Evolutionary conservation across 2,329 filamentous ascomycete species (phyloP), one percentile per base, ranked within the genome.

Genomic region (Ophiocordyceps sinensis): DNA sequence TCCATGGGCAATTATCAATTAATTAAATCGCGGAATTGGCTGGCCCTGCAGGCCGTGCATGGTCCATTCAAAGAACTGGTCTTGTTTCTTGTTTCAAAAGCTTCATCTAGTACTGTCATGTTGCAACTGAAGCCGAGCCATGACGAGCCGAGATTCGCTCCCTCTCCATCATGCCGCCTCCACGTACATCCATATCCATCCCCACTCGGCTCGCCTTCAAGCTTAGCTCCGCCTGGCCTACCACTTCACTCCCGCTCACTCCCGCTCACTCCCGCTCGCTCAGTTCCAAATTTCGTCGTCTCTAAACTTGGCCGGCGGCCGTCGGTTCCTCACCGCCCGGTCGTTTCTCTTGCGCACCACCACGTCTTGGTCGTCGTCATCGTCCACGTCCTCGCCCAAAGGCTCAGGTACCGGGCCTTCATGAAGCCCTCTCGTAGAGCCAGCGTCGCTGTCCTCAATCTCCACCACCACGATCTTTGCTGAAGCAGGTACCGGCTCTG

Each of bases 231-330:
- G 19, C 4, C 19, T 19, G 19, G 19, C 19, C 19, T 3, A 19
- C 19, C 19, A 19, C 19, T 19, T 19, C 19, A 19, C 19, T 19
- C 19, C 23, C 9, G 6, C 23, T 26, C 23, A 1, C 23, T 45
- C 39, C 23, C 9, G 6, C 23, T n/a, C 4, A 17, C 4, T 23
- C 23, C 23, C 9, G 6, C 23, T 26, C 23, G 2, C 23, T 45
- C 39, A 43, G 34, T 15, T 45, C 46, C 45, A 55, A 28, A 52
- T 15, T 7, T 60, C 58, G 15, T 55, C 59, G 19, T 62, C 58
- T 29, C 57, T 51, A 42, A 61, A 56, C 37, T 63, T 63, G 9
- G 58, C 56, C 3, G 61, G 58, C 37, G 48, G 52, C 17, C 61
- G 54, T 32, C 61, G 54, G 23, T 52, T 56, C 40, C 60, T 53